Evolutionary conservation across 1,139 yeast species (phyloP).

Genomic region (Saccharomycopsis phalli): DNA sequence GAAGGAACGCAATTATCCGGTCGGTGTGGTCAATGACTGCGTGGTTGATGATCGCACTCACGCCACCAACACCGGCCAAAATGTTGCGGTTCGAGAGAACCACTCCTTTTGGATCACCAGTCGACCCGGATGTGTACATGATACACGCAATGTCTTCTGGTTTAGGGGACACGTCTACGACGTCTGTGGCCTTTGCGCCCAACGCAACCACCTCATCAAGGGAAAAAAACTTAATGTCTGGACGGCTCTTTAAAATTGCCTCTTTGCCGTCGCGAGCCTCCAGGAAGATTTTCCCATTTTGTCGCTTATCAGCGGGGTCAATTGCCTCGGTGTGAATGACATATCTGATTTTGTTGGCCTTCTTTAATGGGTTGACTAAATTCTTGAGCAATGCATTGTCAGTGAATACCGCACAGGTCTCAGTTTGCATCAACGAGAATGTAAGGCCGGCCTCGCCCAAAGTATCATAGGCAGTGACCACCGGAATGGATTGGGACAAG

Average conservation of each 20-base stretch:
- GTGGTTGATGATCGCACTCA: constrained; percentile 52
- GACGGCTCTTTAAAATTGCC: constrained; percentile 53
- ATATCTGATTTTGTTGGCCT: constrained; percentile 52
- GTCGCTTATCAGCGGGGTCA: constrained; percentile 55
- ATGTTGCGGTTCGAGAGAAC: constrained; percentile 72
- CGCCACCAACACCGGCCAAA: constrained; percentile 80
- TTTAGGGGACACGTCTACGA: constrained; percentile 40
- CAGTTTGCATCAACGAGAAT: constrained; percentile 79
- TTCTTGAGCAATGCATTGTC: constrained; percentile 66
- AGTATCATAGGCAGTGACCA: constrained; percentile 96
- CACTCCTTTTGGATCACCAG: constrained; percentile 98
- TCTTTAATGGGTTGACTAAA: constrained; percentile 62
- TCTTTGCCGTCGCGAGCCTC: constrained; percentile 51
- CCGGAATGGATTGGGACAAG: constrained; percentile 68
- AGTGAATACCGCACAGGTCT: constrained; percentile 67
- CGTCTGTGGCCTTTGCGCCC: constrained; percentile 44
- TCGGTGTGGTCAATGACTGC: constrained; percentile 46
- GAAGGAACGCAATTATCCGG: constrained; percentile 78
- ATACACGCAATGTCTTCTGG: constrained; percentile 81
- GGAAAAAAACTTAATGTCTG: constrained; percentile 65
- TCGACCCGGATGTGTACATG: constrained; percentile 98
- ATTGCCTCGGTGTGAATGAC: constrained; percentile 66
- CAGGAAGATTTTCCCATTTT: constrained; percentile 46
- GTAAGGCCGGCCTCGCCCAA: constrained; percentile 87
- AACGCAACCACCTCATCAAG: constrained; percentile 55